Evolutionary conservation across 352 stramenopile species (phyloP), one percentile per base, ranked within the genome.

Genomic region (Aphanomyces invadans): DNA sequence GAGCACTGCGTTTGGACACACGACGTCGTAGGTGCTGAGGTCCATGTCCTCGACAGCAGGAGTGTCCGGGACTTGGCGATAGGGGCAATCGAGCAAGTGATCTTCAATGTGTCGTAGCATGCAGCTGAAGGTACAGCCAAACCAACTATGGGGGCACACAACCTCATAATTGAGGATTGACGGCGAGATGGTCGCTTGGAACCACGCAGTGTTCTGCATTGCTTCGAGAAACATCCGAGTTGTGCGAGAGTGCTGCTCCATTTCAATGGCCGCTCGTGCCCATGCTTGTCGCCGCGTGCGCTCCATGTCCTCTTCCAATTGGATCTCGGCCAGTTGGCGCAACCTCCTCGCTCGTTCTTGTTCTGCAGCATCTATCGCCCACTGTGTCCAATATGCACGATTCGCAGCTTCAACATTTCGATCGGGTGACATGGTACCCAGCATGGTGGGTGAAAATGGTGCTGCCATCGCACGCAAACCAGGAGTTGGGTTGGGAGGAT

Each of bases 171-270:
- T 82, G 28, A 86, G 74, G 0, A 83, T 77, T 32, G 90, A 81
- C 45, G 80, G 78, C 29, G 82, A 88, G 54, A 93, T 93, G 31
- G 83, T 93, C 10, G 73, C 81, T 70, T 93, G 85, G 65, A 93
- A 93, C 85, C 85, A 93, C 73, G 89, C 82, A 17, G 85, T 93
- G 73, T 93, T 91, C 70, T 90, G 89, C 81, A 91, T 93, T 66
- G 89, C 89, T 68, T 91, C 85, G 51, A 93, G 65, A 64, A 93
- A 93, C 78, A 90, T 82, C 63, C 90, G 79, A 36, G 80, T 69
- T 77, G 88, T 88, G 74, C 89, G 88, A 17, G 78, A 78, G 44
- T 88, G 76, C 62, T 93, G 82, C 62, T 93, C 85, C 49, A 85
- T 82, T 74, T 93, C 85, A 49, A 93, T 93, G 0, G 79, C 83